Base-by-base conservation (phyloP, 495 filamentous ascomycete species). In the Melanomma pulvis-pyrius region DNA sequence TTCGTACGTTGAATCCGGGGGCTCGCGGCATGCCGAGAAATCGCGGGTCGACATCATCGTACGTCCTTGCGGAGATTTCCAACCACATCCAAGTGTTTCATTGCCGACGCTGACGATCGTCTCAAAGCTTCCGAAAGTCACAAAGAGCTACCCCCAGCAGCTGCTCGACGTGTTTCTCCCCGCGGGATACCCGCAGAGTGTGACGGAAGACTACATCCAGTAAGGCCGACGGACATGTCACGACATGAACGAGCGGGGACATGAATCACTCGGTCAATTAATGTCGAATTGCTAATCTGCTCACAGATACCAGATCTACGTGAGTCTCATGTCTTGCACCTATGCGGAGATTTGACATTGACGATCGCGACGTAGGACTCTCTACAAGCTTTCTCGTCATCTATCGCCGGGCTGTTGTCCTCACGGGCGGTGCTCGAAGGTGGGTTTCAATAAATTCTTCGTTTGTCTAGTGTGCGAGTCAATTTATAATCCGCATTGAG, bases 321-420 rank as follows among this genome's bases (percentile, higher is more conserved):
- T 88, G 74, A 67, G 77, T 57, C 17, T 29, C n/a, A 22, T 41
- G 48, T 50, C 8, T 41, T 21, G 41, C 7, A 6, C 30, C 12
- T 36, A 3, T 39, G 32, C 30, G 53, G n/a, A 24, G 19, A 44
- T 21, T 24, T 57, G n/a, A 11, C 11, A 57, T 24, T 54, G 51
- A 54, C 17, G 4, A 58, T 30, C 48, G 52, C 74, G 49, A 29
- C 66, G 7, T 22, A 92, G 89, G 94, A 98, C 81, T 97, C 93
- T 0, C 82, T 98, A 6, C 94, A 97, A 78, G 94, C 94, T 32
- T 98, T 98, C 78, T 90, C 91, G 58, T 94, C 90, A 73, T 94
- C 92, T 52, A 96, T 98, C 67, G 92, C 92, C 3, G 90, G 92
- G 1, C 81, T 98, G 9, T 80, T 98, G 34, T 89, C 92, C 46